A percentile compares a stretch with the other conserved stretches of the same genome.
These are phyloP conservation scores for Ajuga reptans DNA, from an alignment of 305 asterid genomes.

Conservation along the genomic window DNA sequence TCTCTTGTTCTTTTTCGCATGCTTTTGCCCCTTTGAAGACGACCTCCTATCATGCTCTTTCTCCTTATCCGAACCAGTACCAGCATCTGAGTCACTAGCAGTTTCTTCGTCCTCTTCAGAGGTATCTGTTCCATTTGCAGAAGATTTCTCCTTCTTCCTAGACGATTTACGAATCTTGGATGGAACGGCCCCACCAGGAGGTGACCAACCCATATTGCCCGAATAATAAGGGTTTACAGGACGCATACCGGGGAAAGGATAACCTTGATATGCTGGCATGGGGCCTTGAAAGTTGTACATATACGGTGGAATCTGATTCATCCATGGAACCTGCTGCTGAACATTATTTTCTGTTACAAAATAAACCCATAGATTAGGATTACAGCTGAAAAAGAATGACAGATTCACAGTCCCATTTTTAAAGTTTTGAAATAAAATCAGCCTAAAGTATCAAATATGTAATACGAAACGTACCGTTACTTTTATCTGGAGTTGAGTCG, in stretches of 20 bases:
- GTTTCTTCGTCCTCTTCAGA: conserved; percentile 53
- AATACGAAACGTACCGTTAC: conserved; percentile 35
- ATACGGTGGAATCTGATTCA: conserved; percentile 65
- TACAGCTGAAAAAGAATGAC: too few relatives aligned
- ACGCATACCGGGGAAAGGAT: conserved; percentile 52
- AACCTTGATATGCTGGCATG: conserved; percentile 37
- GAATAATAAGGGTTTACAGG: conserved; percentile 53
- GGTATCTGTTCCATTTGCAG: conserved; percentile 32
- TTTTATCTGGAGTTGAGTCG: conserved; percentile 38
- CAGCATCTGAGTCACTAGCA: conserved; percentile 41
- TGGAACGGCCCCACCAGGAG: conserved; percentile 31
- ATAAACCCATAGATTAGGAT: conserved; percentile 4
- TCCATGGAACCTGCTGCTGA: conserved; percentile 67
- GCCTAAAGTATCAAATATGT: too few relatives aligned
- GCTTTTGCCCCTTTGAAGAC: conserved; percentile 35
- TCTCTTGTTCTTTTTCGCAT: conserved; percentile 48
- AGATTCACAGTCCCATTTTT: too few relatives aligned
- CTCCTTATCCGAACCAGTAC: conserved; percentile 34
- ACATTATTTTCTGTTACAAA: conserved; percentile 40
- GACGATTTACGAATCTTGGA: conserved; percentile 35
- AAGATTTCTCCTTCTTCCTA: conserved; percentile 41
- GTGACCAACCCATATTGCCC: conserved; percentile 56
- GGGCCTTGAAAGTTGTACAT: conserved; percentile 61
- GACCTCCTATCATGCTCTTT: conserved; percentile 37
- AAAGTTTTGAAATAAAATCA: too few relatives aligned